Base-by-base conservation (phyloP, 2,329 filamentous ascomycete genomes). In the Fusarium keratoplasticum region DNA sequence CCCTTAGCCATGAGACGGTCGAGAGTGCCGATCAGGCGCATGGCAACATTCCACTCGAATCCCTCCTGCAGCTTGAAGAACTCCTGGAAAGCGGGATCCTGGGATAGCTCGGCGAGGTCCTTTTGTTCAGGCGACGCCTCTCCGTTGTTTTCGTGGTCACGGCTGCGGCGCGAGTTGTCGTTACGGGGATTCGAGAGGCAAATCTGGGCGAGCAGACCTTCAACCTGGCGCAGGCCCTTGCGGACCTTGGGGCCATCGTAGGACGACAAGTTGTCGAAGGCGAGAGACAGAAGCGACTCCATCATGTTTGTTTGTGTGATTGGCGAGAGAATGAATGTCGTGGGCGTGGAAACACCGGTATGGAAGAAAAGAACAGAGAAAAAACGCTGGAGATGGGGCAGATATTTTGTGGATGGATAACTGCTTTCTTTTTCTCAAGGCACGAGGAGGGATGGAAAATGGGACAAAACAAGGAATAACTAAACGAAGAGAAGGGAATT, bases 1-100 rank as follows among this genome's bases (percentile, higher is more conserved):
- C 92, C 91, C 85, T 95, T 95, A 52, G 94, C 95, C 79, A 98
- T 89, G 58, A 98, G 89, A 67, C 94, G 89, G 82, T 98, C 95
- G 50, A 98, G 90, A 66, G 94, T 97, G 62, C 92, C 91, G 71
- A 98, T 92, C 70, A 98, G 88, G 70, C 95, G 92, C 84, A 95
- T 91, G 16, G 95, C 93, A 64, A 98, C 94, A 85, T 99, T 99
- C 94, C 95, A 98, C 85, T 98, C 95, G 81, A 99, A 99, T 4
- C 95, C 94, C 80, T 98, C 95, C 83, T 99, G 96, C 75, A 98
- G 83, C 82, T 97, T 95, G 87, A 98, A 98, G 86, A 98, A 98
- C 83, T 98, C 95, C 75, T 94, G 88, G 81, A 98, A 98, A 22
- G 95, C 96, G 22, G 94, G 94, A 82, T 98, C 96, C 73, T 92